Base-by-base conservation (phyloP, 352 stramenopile genomes). In the Globisporangium paroecandrum region DNA sequence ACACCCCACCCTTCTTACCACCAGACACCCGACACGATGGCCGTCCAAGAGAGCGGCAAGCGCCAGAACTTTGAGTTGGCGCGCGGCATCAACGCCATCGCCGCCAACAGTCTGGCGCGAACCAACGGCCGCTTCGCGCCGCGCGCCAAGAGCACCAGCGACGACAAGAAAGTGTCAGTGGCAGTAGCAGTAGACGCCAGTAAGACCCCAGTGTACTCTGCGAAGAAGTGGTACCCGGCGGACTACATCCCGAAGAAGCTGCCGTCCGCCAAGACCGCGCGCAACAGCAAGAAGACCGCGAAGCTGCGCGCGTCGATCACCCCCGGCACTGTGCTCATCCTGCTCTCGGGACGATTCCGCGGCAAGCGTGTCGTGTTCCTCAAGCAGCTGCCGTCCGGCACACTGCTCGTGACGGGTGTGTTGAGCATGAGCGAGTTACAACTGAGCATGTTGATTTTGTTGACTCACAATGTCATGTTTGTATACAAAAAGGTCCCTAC, bases 331-430 rank as follows among this genome's bases (percentile, higher is more conserved):
- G 96, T 99, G 57, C 85, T 99, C 58, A 99, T 99, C 77, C 81
- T 99, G 68, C 85, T 99, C 20, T 95, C 94, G 43, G 98, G 98
- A 63, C 94, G 97, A 71, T 99, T 99, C 86, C 90, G 94, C 77
- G 98, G 98, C 85, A 99, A 99, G 92, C 93, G 98, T 70, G 97
- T 99, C 20, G 97, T 99, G 27, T 99, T 98, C 81, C 87, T 99
- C 38, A 99, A 99, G 78, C 87, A 98, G 71, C 85, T 99, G 32
- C 87, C 94, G 65, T 99, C 97, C 43, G 98, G 98, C 68, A 84
- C 98, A 63, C 82, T 99, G 27, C 86, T 99, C 24, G 97, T 99
- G n/a, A 98, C 96, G 34, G 90, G 90, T 97, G 76, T 76, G 85
- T 83, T 46, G 41, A 49, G 41, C 15, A n/a, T n/a, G 15, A 94